Conservation (phyloP, 257 asterid species). For the Solanum gracilifrons region DNA sequence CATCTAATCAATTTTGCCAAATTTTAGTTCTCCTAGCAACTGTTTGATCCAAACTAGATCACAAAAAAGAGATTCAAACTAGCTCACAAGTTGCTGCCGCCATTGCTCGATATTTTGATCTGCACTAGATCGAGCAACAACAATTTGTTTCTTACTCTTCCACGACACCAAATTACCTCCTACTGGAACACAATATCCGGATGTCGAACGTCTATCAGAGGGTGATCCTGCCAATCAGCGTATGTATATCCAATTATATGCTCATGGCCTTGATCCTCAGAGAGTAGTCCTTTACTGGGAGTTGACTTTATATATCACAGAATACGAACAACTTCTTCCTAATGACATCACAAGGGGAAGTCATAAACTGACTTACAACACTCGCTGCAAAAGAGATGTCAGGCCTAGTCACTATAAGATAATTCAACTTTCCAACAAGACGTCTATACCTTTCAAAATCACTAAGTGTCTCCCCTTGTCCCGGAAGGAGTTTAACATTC, state of each 20-base stretch:
- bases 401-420: no score
- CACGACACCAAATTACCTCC: background rate
- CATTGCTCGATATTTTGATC: background rate
- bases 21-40: background rate
- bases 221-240: no score
- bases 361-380: background rate
- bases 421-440: no score
- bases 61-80: background rate
- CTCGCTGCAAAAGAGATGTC: background rate
- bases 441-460: no score
- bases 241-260: background rate
- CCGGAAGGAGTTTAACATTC: background rate
- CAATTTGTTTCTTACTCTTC: background rate
- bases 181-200: background rate
- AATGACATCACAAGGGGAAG: background rate
- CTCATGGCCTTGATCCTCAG: background rate
- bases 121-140: background rate
- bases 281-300: background rate
- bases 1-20: background rate
- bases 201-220: no score
- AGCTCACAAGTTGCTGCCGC: background rate
- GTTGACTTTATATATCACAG: background rate
- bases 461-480: background rate
- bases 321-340: background rate
- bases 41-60: background rate